Evolutionary conservation across 768 basidiomycete species (phyloP).

Genomic region (Pleurotus salmoneostramineus): DNA sequence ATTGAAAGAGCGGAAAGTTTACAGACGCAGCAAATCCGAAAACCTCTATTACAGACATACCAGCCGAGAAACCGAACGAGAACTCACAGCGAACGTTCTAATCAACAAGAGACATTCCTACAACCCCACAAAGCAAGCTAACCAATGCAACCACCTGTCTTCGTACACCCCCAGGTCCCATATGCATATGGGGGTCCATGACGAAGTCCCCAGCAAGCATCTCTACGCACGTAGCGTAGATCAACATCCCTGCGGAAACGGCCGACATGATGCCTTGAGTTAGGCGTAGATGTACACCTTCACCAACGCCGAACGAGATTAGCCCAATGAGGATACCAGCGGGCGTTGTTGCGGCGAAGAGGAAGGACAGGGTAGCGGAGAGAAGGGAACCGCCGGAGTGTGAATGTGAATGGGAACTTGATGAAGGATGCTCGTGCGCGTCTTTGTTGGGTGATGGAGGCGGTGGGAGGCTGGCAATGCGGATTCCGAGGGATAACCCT

Average conservation of each 20-base stretch:
- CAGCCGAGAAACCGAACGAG: no score
- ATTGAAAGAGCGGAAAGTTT: no score
- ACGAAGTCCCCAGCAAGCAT: slow-evolving; percentile 84
- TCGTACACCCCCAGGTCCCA: slow-evolving; percentile 48
- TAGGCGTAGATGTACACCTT: slow-evolving; percentile 42
- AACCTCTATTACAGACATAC: no score
- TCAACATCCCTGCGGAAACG: slow-evolving; percentile 81
- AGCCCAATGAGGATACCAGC: slow-evolving; percentile 62
- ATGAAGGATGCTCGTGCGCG: slow-evolving; percentile 3
- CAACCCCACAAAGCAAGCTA: slow-evolving; percentile 10
- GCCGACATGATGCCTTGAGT: slow-evolving; percentile 76
- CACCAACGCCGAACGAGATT: slow-evolving; percentile 33
- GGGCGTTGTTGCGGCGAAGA: slow-evolving; percentile 77
- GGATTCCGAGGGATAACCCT: slow-evolving; percentile 77
- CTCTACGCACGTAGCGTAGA: slow-evolving; percentile 80
- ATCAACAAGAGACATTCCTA: slow-evolving; percentile 8
- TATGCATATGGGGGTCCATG: slow-evolving; percentile 39
- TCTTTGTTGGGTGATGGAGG: background rate
- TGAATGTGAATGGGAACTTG: slow-evolving; percentile 47
- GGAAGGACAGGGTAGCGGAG: slow-evolving; percentile 48
- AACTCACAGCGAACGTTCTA: background rate
- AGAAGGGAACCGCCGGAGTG: slow-evolving; percentile 30
- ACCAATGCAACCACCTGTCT: slow-evolving; percentile 19
- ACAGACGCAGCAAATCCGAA: no score
- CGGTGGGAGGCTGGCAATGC: slow-evolving; percentile 66